Conservation (phyloP, 2,329 filamentous ascomycete genomes). For the Lachnellula arida region DNA sequence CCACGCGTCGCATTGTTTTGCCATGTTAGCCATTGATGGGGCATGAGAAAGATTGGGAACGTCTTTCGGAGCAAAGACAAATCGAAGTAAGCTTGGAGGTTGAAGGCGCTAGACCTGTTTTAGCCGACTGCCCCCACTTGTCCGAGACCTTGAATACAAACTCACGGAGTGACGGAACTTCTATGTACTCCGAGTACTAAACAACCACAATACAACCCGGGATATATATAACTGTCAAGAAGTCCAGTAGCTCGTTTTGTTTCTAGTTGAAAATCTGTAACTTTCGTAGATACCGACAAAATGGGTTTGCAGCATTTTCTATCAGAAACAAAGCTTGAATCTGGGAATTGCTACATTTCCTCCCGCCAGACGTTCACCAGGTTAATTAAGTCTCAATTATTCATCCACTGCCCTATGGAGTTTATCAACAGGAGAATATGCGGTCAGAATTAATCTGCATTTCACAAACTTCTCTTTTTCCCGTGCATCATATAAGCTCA, state of each 20-base stretch:
- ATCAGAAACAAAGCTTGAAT: background rate
- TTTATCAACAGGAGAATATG: constrained; percentile 13
- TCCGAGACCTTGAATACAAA: background rate
- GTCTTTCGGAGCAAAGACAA: background rate
- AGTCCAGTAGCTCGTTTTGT: constrained; percentile 10
- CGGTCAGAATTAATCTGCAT: constrained; percentile 16
- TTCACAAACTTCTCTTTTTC: constrained; percentile 8
- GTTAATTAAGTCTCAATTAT: constrained; percentile 1
- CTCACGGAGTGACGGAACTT: too few relatives aligned
- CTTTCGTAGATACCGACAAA: constrained; percentile 5
- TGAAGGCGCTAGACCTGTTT: background rate
- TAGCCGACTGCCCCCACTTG: background rate
- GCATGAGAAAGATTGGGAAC: background rate
- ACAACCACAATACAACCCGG: too few relatives aligned
- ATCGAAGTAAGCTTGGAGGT: background rate
- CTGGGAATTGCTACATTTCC: background rate
- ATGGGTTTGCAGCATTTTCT: constrained; percentile 15
- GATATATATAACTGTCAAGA: background rate
- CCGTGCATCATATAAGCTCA: constrained; percentile 21
- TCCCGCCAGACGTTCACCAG: background rate
- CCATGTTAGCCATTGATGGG: constrained; percentile 16
- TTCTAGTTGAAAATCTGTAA: constrained; percentile 3
- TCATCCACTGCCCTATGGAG: constrained; percentile 5
- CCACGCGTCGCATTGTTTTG: constrained; percentile 57
- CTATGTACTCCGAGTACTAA: too few relatives aligned